Conservation (phyloP, 306 rosid species). For the Elaeagnus macrophylla region DNA sequence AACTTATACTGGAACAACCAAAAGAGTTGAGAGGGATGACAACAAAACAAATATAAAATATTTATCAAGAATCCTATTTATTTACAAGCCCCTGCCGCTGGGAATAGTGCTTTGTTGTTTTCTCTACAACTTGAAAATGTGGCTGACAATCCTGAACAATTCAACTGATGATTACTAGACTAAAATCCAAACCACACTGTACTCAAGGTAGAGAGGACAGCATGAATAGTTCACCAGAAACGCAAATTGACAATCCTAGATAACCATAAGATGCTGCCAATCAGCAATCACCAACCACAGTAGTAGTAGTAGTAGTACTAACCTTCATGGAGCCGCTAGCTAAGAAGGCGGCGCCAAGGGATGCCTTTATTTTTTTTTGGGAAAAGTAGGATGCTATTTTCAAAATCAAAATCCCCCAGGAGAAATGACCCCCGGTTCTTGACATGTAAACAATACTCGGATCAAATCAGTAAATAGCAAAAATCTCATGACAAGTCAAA, state of each 20-base stretch:
- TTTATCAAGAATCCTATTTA: constrained; percentile 45
- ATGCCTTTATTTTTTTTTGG: constrained; percentile 44
- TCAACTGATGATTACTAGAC: background rate
- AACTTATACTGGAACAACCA: constrained; percentile 28
- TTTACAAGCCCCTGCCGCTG: constrained; percentile 48
- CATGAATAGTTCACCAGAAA: too few relatives aligned
- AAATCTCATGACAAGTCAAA: constrained; percentile 90
- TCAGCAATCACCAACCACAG: background rate
- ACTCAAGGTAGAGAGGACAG: too few relatives aligned
- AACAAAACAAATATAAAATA: constrained; percentile 9
- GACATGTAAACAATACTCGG: constrained; percentile 44
- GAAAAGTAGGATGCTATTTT: constrained; percentile 30
- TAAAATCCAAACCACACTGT: background rate
- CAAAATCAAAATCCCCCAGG: constrained; percentile 27
- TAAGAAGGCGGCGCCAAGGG: constrained; percentile 26
- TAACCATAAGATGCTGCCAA: background rate
- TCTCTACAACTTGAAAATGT: constrained; percentile 50
- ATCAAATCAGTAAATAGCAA: constrained; percentile 32
- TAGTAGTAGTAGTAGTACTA: constrained; percentile 11
- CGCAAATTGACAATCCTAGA: background rate
- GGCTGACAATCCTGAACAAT: constrained; percentile 31
- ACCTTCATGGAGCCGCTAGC: constrained; percentile 39
- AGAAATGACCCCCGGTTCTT: constrained; percentile 30
- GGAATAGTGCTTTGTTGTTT: constrained; percentile 32
- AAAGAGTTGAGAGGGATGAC: constrained; percentile 31